Conservation (phyloP, 352 stramenopile genomes). For the Globisporangium spiculum region DNA sequence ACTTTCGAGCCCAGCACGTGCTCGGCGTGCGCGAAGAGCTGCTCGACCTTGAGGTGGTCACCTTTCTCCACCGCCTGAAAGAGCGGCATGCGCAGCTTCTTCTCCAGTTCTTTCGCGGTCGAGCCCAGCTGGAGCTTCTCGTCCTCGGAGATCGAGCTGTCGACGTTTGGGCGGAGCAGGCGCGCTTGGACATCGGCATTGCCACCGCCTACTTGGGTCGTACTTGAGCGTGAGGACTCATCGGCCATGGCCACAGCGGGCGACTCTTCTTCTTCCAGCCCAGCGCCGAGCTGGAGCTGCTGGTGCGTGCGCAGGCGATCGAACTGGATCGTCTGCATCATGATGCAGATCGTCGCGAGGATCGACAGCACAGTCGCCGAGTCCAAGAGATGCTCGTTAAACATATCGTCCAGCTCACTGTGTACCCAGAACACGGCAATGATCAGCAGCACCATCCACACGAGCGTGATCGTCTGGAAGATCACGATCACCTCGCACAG, state of each 20-base stretch:
- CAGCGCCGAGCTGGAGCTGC: conserved; percentile 57
- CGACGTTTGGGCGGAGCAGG: conserved; percentile 37
- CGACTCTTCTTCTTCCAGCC: conserved; percentile 47
- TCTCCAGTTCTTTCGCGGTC: conserved; percentile 39
- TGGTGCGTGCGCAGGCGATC: conserved; percentile 59
- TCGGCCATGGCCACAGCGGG: conserved; percentile 16
- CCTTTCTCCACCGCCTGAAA: conserved; percentile 47
- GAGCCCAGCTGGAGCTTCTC: conserved; percentile 37
- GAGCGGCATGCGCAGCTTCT: conserved; percentile 43
- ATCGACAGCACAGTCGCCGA: conserved; percentile 21
- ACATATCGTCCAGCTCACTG: conserved; percentile 44
- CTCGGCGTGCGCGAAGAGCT: conserved; percentile 48
- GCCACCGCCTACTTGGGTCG: background rate
- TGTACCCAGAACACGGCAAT: conserved; percentile 44
- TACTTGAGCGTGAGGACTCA: conserved; percentile 9
- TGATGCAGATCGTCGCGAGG: conserved; percentile 40
- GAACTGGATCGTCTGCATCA: conserved; percentile 63
- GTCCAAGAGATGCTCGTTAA: conserved; percentile 23
- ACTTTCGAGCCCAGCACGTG: conserved; percentile 57
- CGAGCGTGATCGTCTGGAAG: conserved; percentile 49
- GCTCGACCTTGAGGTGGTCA: conserved; percentile 37
- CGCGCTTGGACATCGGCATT: conserved; percentile 14
- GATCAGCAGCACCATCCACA: conserved; percentile 47
- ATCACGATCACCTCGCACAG: conserved; percentile 70
- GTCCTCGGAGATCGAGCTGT: conserved; percentile 37